Conservation (phyloP, 1,284 basidiomycete genomes). For the Hortiboletus rubellus region DNA sequence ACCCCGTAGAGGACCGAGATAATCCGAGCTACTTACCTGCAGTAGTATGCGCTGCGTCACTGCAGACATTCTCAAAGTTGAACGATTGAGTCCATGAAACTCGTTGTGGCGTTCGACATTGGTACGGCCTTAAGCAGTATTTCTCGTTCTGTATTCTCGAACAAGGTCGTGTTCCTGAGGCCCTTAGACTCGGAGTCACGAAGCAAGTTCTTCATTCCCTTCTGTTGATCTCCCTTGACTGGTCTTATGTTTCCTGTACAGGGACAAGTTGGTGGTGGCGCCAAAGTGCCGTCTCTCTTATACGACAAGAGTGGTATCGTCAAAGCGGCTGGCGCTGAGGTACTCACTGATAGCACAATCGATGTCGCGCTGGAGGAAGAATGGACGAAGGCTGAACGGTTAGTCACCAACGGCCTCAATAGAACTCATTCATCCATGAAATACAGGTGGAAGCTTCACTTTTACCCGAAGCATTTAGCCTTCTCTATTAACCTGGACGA, state of each 20-base stretch:
- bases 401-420: neutral
- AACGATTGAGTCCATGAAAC: no score
- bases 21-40: no score
- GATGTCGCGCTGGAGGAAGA: constrained; percentile 41
- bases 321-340: constrained; percentile 49
- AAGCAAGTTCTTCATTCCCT: neutral
- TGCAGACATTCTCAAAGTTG: no score
- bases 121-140: neutral
- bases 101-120: neutral
- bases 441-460: constrained; percentile 54
- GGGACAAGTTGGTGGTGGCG: neutral
- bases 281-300: neutral
- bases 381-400: constrained; percentile 50
- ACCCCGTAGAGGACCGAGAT: no score
- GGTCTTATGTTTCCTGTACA: constrained; percentile 39
- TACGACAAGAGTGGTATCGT: constrained; percentile 14
- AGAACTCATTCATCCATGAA: neutral
- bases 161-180: neutral
- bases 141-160: neutral
- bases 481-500: constrained; percentile 8
- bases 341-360: constrained; percentile 38
- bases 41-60: no score
- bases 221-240: neutral
- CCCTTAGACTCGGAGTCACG: neutral
- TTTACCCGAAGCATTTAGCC: constrained; percentile 38